Percentiles rank a stretch among this genome's conserved stretches.
phyloP scores from a whole-genome alignment of 345 rosid genomes.

The Syzygium aqueum region DNA sequence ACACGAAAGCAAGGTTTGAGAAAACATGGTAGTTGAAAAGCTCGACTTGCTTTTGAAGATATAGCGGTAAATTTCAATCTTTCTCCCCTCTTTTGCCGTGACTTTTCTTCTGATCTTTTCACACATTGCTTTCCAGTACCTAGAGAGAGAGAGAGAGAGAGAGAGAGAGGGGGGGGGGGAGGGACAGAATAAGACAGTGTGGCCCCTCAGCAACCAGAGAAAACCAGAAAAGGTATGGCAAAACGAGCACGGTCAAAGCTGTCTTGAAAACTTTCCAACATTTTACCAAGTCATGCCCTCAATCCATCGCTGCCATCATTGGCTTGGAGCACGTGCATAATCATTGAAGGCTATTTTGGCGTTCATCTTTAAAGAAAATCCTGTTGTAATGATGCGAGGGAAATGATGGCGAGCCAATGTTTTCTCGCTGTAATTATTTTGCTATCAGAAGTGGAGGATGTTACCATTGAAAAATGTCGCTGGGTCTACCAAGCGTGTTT shows the following conservation, averaged over 20 bases:
- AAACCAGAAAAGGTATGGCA: neutral
- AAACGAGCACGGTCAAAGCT: neutral
- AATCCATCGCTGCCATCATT: conserved; percentile 1
- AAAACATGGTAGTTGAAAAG: neutral
- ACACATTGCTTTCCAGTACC: neutral
- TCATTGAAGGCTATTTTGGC: neutral
- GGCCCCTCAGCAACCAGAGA: neutral
- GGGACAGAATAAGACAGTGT: neutral
- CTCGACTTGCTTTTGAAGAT: neutral
- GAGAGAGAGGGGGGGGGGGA: neutral
- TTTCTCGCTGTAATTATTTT: neutral
- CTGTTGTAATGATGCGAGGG: neutral
- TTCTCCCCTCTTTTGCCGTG: neutral
- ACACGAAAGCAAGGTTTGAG: neutral
- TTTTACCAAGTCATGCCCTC: conserved; percentile 3
- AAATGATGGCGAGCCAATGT: neutral
- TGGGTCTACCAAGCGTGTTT: neutral
- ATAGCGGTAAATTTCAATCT: neutral
- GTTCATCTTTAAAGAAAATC: neutral
- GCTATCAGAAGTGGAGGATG: neutral
- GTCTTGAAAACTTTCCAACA: neutral
- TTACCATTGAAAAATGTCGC: neutral
- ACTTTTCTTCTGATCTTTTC: conserved; percentile 1
- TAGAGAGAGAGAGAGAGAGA: neutral
- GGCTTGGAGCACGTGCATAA: conserved; percentile 6